Base-by-base conservation (phyloP, 2,329 filamentous ascomycete species). In the Aphanoascus verrucosus region DNA sequence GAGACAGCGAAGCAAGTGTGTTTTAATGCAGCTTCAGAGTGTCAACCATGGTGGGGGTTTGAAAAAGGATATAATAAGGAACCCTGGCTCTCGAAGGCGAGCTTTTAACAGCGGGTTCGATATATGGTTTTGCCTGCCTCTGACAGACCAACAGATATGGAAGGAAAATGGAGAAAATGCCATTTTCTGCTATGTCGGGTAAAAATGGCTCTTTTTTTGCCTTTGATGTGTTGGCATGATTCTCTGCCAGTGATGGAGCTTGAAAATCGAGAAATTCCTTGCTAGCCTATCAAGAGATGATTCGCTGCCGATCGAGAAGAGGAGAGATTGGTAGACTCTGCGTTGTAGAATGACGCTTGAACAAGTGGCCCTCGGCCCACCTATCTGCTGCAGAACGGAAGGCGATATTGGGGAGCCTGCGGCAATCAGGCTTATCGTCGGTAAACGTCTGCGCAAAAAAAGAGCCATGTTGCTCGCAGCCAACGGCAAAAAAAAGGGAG, bases 191-290 rank as follows among this genome's bases (percentile, higher is more conserved):
- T 49, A 15, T 23, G 17, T 48, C 42, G 15, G 45, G 46, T 45
- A 46, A 41, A 40, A 54, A 52, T 54, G 47, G 56, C 41, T 42
- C 47, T 31, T 56, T 55, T 58, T 60, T 57, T 54, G 61, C 56
- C 58, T 55, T 60, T 69, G 87, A 89, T 94, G 88, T 85, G 88
- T 78, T 94, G 88, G 88, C 88, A 84, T 83, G 76, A 77, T 77
- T 84, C 78, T 77, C 82, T 80, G 80, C 86, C 86, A 91, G 84
- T 90, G 82, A 78, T 83, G 81, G 75, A 76, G 76, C 78, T 72
- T 73, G 75, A 74, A 77, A 75, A 77, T 69, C 67, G 70, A 72
- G 72, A 73, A 75, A 75, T 73, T 75, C 69, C 68, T 71, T 54
- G 68, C 72, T 69, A 69, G 67, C 72, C 67, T 70, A 65, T 65